Percentiles rank a stretch among this genome's conserved stretches.
Conservation (phyloP, 1,284 basidiomycete species). For the Moesziomyces sp. region DNA sequence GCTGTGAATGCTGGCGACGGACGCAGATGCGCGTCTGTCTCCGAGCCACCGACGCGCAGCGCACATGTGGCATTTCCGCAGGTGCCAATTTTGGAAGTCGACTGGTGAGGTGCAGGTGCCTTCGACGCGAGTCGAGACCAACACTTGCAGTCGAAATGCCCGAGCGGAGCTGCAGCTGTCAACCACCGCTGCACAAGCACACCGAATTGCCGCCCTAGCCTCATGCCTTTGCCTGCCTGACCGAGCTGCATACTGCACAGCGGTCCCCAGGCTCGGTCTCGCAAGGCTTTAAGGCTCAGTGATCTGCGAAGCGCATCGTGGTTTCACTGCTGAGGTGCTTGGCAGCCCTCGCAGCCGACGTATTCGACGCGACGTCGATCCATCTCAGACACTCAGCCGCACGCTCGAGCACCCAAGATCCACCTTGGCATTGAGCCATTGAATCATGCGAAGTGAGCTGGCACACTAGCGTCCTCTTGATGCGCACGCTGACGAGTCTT, state of each 20-base stretch:
- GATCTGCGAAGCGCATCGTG: conserved; percentile 27
- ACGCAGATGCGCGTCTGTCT: conserved; percentile 24
- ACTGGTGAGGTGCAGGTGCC: too few relatives aligned
- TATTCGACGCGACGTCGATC: conserved; percentile 17
- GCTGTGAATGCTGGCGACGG: neutral
- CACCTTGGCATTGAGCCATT: neutral
- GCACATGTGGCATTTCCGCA: conserved; percentile 22
- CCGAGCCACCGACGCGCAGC: conserved; percentile 45
- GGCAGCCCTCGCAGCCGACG: neutral
- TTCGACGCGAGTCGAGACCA: too few relatives aligned
- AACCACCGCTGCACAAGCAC: conserved; percentile 12
- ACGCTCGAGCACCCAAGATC: neutral
- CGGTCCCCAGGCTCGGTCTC: neutral
- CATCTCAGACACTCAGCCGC: conserved; percentile 1
- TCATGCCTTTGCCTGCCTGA: conserved; percentile 1
- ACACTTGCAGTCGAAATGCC: neutral
- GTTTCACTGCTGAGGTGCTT: conserved; percentile 10
- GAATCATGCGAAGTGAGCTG: too few relatives aligned
- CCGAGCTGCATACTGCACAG: conserved; percentile 27
- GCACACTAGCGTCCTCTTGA: too few relatives aligned
- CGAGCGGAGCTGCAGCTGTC: conserved; percentile 23
- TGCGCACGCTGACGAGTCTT: too few relatives aligned
- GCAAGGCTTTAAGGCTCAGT: conserved; percentile 1
- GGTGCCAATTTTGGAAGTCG: neutral
- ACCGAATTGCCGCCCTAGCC: neutral